phyloP scores from a whole-genome alignment of 164 flowering plant genomes.

The Santalum album region DNA sequence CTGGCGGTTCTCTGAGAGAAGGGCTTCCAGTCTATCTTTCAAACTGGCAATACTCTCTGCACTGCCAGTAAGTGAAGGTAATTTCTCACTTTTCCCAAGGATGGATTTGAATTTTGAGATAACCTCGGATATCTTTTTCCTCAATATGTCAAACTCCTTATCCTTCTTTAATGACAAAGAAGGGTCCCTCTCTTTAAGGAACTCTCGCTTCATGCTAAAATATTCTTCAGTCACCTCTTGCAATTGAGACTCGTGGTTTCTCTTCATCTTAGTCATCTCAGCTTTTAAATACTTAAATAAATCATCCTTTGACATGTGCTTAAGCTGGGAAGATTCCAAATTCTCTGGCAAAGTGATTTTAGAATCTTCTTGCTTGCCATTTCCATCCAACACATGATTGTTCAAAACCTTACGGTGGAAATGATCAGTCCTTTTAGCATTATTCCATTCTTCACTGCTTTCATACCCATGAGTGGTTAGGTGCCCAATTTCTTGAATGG shows the following conservation, averaged over 20 bases:
- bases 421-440: slow-evolving; percentile 26
- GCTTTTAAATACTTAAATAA: slow-evolving; percentile 39
- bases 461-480: slow-evolving; percentile 47
- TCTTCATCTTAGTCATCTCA: slow-evolving; percentile 59
- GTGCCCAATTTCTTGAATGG: slow-evolving; percentile 35
- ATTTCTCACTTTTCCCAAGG: slow-evolving; percentile 41
- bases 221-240: slow-evolving; percentile 50
- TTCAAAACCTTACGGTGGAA: slow-evolving; percentile 33
- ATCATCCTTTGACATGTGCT: slow-evolving; percentile 45
- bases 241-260: slow-evolving; percentile 56
- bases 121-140: slow-evolving; percentile 58
- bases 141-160: slow-evolving; percentile 54
- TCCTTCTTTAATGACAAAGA: slow-evolving; percentile 41
- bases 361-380: slow-evolving; percentile 37
- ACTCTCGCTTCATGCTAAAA: slow-evolving; percentile 49
- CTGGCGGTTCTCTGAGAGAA: slow-evolving; percentile 45
- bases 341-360: slow-evolving; percentile 24
- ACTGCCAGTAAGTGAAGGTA: slow-evolving; percentile 19
- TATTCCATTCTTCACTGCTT: slow-evolving; percentile 23
- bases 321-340: slow-evolving; percentile 35
- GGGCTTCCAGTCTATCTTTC: slow-evolving; percentile 35
- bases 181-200: slow-evolving; percentile 36
- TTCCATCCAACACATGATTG: slow-evolving; percentile 31
- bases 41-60: slow-evolving; percentile 23
- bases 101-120: slow-evolving; percentile 48